Evolutionary conservation across 352 stramenopile species (phyloP).

Genomic region (Pythium chondricola): DNA sequence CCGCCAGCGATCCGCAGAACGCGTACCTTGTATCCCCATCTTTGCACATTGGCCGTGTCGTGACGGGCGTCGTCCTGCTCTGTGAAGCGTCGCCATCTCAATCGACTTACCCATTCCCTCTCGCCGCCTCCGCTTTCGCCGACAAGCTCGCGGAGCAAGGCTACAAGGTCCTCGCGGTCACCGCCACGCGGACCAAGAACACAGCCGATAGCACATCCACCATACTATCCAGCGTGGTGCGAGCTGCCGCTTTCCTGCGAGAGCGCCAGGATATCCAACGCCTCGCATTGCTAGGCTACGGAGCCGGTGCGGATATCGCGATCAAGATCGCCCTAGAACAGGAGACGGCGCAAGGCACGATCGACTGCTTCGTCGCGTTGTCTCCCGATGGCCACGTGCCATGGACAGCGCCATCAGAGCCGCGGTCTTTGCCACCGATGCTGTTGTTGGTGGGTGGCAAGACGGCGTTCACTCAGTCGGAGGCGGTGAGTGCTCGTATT

Average conservation of each 20-base stretch:
- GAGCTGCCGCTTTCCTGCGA: conserved; percentile 53
- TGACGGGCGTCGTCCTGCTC: conserved; percentile 76
- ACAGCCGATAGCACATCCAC: conserved; percentile 7
- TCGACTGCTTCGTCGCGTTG: conserved; percentile 70
- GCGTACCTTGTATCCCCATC: conserved; percentile 71
- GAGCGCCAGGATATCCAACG: conserved; percentile 71
- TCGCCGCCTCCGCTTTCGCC: conserved; percentile 66
- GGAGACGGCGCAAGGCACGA: conserved; percentile 3
- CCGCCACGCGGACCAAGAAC: conserved; percentile 26
- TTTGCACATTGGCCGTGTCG: conserved; percentile 74
- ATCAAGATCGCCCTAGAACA: conserved; percentile 53
- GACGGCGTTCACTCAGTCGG: conserved; percentile 52
- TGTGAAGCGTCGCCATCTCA: conserved; percentile 27
- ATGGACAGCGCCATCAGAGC: conserved; percentile 18
- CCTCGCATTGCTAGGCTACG: conserved; percentile 59
- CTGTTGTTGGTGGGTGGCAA: conserved; percentile 64
- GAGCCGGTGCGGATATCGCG: conserved; percentile 59
- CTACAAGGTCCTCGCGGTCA: conserved; percentile 81
- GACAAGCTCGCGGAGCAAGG: conserved; percentile 85
- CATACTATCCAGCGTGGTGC: conserved; percentile 25
- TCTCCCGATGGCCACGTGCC: conserved; percentile 48
- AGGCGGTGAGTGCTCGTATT: conserved; percentile 32
- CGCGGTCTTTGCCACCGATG: conserved; percentile 26
- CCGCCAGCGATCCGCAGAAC: conserved; percentile 8
- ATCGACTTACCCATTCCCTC: too few relatives aligned